These are phyloP conservation scores for Plenodomus lindquistii DNA, from an alignment of 2,329 filamentous ascomycete genomes.

Conservation along the genomic window DNA sequence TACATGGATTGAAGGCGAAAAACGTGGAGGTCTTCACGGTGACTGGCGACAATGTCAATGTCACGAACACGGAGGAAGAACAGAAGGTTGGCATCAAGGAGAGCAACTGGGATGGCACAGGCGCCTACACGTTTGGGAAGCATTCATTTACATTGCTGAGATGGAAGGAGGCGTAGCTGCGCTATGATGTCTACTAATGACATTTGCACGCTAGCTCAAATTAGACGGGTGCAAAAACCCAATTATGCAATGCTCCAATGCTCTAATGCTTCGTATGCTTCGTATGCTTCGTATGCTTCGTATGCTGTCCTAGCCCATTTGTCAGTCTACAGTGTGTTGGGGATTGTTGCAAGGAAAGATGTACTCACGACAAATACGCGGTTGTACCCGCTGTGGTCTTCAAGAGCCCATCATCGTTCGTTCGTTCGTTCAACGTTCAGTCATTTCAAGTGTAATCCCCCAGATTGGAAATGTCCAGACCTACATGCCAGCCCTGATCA, in stretches of 20 bases:
- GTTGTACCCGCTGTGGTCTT: neutral
- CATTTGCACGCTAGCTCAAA: neutral
- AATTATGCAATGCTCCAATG: neutral
- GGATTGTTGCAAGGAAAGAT: neutral
- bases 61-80: conserved; percentile 65
- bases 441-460: neutral
- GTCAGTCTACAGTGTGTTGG: neutral
- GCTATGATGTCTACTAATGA: neutral
- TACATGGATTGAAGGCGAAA: conserved; percentile 57
- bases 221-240: neutral
- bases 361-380: neutral
- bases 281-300: too few species aligned
- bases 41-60: conserved; percentile 59
- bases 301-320: neutral
- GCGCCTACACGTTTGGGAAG: conserved; percentile 67
- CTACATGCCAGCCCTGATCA: conserved; percentile 6
- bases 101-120: conserved; percentile 66
- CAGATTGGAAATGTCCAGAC: neutral
- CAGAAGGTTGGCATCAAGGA: conserved; percentile 66
- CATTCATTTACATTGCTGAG: conserved; percentile 71
- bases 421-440: too few species aligned
- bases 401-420: neutral
- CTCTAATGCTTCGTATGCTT: neutral
- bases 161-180: conserved; percentile 47
- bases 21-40: conserved; percentile 67